Conservation (phyloP, 192 early-diverging fungal genomes). For the Funneliformis geosporum region DNA sequence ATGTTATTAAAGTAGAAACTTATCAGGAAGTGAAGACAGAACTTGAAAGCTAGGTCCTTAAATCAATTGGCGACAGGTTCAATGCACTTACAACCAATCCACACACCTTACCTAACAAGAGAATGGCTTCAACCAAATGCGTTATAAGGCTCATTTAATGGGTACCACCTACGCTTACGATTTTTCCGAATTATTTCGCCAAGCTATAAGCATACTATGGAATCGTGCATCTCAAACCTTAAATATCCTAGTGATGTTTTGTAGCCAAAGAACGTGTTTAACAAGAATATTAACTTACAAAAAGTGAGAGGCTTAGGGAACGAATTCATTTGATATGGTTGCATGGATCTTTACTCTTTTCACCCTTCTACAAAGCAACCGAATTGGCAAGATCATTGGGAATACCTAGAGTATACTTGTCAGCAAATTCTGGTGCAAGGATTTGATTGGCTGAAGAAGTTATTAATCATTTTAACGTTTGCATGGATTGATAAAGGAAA, state of each 20-base stretch:
- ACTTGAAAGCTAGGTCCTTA: constrained; percentile 80
- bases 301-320: constrained; percentile 79
- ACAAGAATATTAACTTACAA: constrained; percentile 74
- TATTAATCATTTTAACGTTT: constrained; percentile 77
- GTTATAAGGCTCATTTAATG: too few relatives aligned
- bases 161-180: too few relatives aligned
- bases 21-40: constrained; percentile 90
- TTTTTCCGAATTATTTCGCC: constrained; percentile 95
- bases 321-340: constrained; percentile 96
- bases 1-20: constrained; percentile 86
- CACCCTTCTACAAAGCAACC: constrained; percentile 94
- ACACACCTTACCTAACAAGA: constrained; percentile 81
- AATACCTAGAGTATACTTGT: constrained; percentile 91
- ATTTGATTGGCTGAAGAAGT: constrained; percentile 97
- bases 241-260: constrained; percentile 68
- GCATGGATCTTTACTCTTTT: constrained; percentile 87
- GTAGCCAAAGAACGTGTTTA: constrained; percentile 85
- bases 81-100: constrained; percentile 80
- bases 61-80: constrained; percentile 83
- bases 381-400: constrained; percentile 84
- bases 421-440: constrained; percentile 98
- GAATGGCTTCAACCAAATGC: too few relatives aligned
- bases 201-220: constrained; percentile 85
- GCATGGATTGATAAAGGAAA: constrained; percentile 83
- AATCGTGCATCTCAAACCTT: constrained; percentile 48